These are phyloP conservation scores for Mallotus repandus DNA, from an alignment of 441 rosid genomes.

Conservation along the genomic window DNA sequence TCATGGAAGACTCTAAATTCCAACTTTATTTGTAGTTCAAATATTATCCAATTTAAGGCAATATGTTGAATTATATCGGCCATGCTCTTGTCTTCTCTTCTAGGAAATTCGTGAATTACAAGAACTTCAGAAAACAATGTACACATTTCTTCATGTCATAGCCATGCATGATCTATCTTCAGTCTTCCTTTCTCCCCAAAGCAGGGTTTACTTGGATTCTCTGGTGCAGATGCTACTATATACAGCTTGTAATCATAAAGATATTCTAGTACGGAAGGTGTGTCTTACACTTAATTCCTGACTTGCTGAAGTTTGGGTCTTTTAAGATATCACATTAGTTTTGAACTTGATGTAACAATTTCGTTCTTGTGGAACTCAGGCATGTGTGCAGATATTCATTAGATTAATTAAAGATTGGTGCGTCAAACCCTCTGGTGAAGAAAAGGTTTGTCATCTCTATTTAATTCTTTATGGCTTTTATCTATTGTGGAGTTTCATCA, in stretches of 20 bases:
- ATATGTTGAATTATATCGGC: conserved; percentile 4
- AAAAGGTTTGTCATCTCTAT: conserved; percentile 51
- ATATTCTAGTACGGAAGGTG: conserved; percentile 76
- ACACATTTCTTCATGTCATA: conserved; percentile 86
- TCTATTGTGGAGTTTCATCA: conserved; percentile 1
- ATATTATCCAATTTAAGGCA: neutral
- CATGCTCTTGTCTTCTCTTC: conserved; percentile 15
- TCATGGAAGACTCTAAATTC: neutral
- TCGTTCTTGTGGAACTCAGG: conserved; percentile 41
- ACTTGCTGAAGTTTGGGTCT: neutral
- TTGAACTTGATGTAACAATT: conserved; percentile 14
- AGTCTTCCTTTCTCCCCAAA: conserved; percentile 67
- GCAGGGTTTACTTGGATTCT: conserved; percentile 48
- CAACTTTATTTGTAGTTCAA: neutral
- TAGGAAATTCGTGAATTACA: conserved; percentile 86
- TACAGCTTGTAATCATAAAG: conserved; percentile 75
- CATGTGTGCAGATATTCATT: conserved; percentile 84
- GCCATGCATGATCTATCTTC: conserved; percentile 79
- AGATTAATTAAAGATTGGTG: conserved; percentile 93
- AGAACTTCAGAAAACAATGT: conserved; percentile 83
- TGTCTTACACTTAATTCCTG: conserved; percentile 21
- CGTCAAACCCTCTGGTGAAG: conserved; percentile 51
- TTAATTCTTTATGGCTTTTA: conserved; percentile 13
- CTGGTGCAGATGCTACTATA: conserved; percentile 68
- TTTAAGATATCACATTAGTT: conserved; percentile 7